Evolutionary conservation across 2,329 filamentous ascomycete species (phyloP).

Genomic region (Keithomyces neogunnii): DNA sequence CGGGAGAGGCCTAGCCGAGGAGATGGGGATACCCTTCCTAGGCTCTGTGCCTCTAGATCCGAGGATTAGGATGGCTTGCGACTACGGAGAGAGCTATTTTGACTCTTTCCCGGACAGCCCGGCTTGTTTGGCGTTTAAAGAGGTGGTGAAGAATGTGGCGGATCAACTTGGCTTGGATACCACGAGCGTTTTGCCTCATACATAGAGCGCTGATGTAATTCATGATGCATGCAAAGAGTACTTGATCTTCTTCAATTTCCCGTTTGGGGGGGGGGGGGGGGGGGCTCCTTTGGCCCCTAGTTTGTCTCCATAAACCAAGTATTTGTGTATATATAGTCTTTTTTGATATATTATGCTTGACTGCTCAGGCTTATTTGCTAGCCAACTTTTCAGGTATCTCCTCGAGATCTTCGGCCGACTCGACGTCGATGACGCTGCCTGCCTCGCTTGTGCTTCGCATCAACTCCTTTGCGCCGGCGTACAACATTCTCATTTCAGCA

Average conservation of each 20-base stretch:
- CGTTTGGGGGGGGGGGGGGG: no score
- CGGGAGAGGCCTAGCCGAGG: slow-evolving; percentile 67
- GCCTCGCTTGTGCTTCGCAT: slow-evolving; percentile 91
- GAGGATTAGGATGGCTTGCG: slow-evolving; percentile 89
- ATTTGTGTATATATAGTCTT: neutral
- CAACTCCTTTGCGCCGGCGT: slow-evolving; percentile 91
- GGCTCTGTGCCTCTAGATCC: slow-evolving; percentile 88
- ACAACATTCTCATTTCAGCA: slow-evolving; percentile 79
- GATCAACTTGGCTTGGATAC: slow-evolving; percentile 55
- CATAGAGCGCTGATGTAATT: slow-evolving; percentile 16
- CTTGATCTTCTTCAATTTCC: neutral
- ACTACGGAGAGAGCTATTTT: slow-evolving; percentile 96
- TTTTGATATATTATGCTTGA: slow-evolving; percentile 2
- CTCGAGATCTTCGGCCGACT: slow-evolving; percentile 70
- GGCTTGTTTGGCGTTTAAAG: slow-evolving; percentile 72
- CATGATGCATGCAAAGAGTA: slow-evolving; percentile 8
- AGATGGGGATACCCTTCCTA: slow-evolving; percentile 82
- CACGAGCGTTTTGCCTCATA: slow-evolving; percentile 40
- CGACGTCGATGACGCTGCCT: slow-evolving; percentile 78
- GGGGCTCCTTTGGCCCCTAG: no score
- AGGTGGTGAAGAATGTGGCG: slow-evolving; percentile 68
- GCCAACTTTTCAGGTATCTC: slow-evolving; percentile 63
- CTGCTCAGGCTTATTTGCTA: slow-evolving; percentile 15
- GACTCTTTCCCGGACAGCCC: slow-evolving; percentile 91
- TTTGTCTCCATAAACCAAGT: no score